Evolutionary conservation across 441 rosid genomes (phyloP).

Genomic region (Adansonia rubrostipa): DNA sequence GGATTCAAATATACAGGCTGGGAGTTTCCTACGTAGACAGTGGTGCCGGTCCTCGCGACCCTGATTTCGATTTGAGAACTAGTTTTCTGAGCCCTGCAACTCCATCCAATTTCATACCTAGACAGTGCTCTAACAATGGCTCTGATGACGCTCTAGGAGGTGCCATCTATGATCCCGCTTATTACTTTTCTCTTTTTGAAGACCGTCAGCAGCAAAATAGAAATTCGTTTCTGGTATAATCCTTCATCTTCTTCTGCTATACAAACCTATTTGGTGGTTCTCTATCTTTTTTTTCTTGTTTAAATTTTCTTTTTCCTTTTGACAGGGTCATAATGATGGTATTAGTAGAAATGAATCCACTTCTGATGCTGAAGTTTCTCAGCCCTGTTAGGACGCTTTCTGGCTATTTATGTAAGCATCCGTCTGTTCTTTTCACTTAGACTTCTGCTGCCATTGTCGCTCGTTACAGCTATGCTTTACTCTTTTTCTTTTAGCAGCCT

Average conservation of each 20-base stretch:
- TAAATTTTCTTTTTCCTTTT: background rate
- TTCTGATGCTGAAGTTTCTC: conserved; percentile 54
- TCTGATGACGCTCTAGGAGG: conserved; percentile 72
- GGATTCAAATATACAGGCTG: conserved; percentile 92
- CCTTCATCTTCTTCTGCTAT: background rate
- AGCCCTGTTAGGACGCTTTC: conserved; percentile 43
- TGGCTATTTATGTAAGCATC: conserved; percentile 51
- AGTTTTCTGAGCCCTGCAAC: conserved; percentile 70
- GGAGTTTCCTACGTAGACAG: conserved; percentile 61
- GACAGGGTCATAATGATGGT: conserved; percentile 26
- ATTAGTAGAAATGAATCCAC: conserved; percentile 46
- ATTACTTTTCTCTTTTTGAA: conserved; percentile 77
- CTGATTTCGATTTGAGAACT: conserved; percentile 74
- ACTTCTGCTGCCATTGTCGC: background rate
- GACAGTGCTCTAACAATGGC: conserved; percentile 31
- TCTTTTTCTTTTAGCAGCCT: background rate
- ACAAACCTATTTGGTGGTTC: conserved; percentile 11
- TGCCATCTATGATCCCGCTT: conserved; percentile 74
- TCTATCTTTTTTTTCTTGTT: background rate
- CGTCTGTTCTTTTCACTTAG: conserved; percentile 8
- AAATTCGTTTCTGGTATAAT: conserved; percentile 34
- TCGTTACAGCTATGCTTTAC: background rate
- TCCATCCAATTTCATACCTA: conserved; percentile 35
- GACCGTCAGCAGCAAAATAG: conserved; percentile 51
- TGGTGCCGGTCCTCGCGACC: conserved; percentile 47